phyloP scores from a whole-genome alignment of 2,329 filamentous ascomycete genomes.

The Colletotrichum tropicicola region DNA sequence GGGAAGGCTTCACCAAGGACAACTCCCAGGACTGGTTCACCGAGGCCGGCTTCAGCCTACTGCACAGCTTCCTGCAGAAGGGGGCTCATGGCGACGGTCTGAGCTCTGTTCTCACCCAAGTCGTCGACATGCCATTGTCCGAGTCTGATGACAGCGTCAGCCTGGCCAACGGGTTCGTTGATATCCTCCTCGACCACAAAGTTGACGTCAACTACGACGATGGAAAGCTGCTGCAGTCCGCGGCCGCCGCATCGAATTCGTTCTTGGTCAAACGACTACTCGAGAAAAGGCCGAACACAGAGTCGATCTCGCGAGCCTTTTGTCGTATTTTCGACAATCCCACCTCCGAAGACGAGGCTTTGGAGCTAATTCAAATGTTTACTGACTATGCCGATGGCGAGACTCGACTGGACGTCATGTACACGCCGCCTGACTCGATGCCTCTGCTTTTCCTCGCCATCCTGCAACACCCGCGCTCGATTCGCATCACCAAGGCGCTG shows the following conservation, averaged over 20 bases:
- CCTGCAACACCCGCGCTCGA: constrained; percentile 62
- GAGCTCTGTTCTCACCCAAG: constrained; percentile 53
- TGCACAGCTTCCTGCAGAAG: constrained; percentile 57
- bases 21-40: constrained; percentile 56
- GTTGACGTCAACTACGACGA: constrained; percentile 58
- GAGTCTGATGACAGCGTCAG: constrained; percentile 41
- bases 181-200: constrained; percentile 48
- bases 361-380: constrained; percentile 62
- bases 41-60: constrained; percentile 54
- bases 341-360: constrained; percentile 56
- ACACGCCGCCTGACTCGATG: constrained; percentile 48
- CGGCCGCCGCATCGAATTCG: constrained; percentile 60
- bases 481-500: constrained; percentile 59
- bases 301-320: constrained; percentile 62
- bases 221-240: constrained; percentile 60
- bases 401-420: constrained; percentile 60
- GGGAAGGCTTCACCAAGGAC: constrained; percentile 51
- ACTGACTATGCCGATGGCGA: constrained; percentile 57
- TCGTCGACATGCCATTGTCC: constrained; percentile 52
- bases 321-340: constrained; percentile 63
- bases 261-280: constrained; percentile 61
- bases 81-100: constrained; percentile 57
- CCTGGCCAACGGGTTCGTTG: constrained; percentile 56
- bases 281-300: constrained; percentile 56
- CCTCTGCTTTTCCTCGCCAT: constrained; percentile 63